Evolutionary conservation across 163 green algal genomes (phyloP).

Genomic region (Chlamydomonas reinhardtii): DNA sequence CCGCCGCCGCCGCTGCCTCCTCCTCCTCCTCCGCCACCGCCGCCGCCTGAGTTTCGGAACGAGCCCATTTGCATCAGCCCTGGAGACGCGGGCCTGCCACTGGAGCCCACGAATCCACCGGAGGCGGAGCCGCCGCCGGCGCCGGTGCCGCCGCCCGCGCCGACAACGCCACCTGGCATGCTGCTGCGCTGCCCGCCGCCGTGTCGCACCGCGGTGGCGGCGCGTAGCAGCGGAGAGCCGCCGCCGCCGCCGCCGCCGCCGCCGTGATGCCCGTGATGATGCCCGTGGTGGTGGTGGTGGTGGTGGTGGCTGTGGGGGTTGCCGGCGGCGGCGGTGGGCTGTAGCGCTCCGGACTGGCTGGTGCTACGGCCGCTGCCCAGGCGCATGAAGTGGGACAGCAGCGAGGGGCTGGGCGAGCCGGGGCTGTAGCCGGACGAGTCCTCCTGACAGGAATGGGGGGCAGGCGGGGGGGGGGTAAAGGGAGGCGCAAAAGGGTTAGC

Average conservation of each 20-base stretch:
- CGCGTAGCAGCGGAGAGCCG: no score
- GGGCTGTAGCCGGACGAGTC: not conserved
- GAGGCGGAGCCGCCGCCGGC: no score
- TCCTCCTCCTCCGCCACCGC: not conserved
- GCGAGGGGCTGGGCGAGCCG: not conserved
- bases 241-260: no score
- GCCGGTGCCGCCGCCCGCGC: no score
- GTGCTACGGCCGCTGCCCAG: not conserved
- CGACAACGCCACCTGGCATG: no score
- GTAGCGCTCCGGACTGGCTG: not conserved
- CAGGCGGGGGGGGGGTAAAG: no score
- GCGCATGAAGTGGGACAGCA: constrained; percentile 9
- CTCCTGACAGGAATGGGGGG: no score
- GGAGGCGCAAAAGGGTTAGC: no score
- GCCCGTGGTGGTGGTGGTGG: not conserved
- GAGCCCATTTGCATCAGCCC: not conserved
- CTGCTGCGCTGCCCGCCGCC: no score
- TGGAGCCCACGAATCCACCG: not conserved
- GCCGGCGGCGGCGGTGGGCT: not conserved
- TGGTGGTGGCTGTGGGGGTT: not conserved
- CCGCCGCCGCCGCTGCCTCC: not conserved
- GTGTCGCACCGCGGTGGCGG: no score
- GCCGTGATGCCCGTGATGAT: not conserved
- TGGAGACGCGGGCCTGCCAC: not conserved
- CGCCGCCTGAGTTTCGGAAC: not conserved